Evolutionary conservation across 2,329 filamentous ascomycete genomes (phyloP), one percentile per base, ranked within the genome.

Genomic region (Arthrobotrys iridis): DNA sequence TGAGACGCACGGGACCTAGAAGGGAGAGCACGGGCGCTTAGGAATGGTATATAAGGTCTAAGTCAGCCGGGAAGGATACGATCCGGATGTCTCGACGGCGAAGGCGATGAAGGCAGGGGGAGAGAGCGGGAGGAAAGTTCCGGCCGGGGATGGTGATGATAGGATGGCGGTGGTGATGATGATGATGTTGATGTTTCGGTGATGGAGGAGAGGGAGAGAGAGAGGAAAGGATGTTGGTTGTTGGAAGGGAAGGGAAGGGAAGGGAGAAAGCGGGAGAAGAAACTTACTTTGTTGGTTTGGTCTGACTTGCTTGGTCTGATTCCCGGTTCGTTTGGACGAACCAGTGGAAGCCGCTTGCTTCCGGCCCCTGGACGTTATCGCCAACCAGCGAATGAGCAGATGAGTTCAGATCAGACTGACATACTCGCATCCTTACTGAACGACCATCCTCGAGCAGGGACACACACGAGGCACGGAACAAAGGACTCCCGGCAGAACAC

Each of bases 341-440:
- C 63, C 52, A 60, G 62, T 37, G 67, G 58, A 58, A 52, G 60
- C 68, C 71, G 71, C 71, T 64, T 63, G 71, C 71, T 75, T 75
- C 71, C 71, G 71, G 71, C 71, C 71, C 68, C 70, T 74, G 71
- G 52, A 28, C 35, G 37, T 15, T n/a, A n/a, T n/a, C n/a, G n/a
- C n/a, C n/a, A n/a, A n/a, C n/a, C n/a, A n/a, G n/a, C n/a, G n/a
- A n/a, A n/a, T n/a, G n/a, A n/a, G n/a, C n/a, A n/a, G n/a, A n/a
- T n/a, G n/a, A n/a, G n/a, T n/a, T n/a, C n/a, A n/a, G n/a, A n/a
- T n/a, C n/a, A n/a, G n/a, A n/a, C n/a, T n/a, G n/a, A n/a, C n/a
- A n/a, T n/a, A n/a, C n/a, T n/a, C n/a, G n/a, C n/a, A n/a, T n/a
- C n/a, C n/a, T n/a, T n/a, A n/a, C n/a, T n/a, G n/a, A n/a, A n/a